These are phyloP conservation scores for Dillenia suffruticosa DNA, from an alignment of 164 flowering plant genomes.

Conservation along the genomic window DNA sequence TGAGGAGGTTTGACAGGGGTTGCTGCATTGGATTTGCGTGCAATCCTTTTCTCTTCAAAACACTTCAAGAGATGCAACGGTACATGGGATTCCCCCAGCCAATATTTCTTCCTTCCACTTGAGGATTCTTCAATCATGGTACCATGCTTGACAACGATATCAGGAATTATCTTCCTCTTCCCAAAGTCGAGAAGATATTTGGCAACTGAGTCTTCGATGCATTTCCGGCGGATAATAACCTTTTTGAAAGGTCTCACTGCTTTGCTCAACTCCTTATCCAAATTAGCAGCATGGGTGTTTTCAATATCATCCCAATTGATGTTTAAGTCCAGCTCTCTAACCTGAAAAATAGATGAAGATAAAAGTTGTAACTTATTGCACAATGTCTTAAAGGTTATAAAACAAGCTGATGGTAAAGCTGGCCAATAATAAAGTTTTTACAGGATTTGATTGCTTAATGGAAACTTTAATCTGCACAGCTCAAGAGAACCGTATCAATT, in stretches of 20 bases:
- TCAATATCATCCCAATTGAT: slow-evolving; percentile 83
- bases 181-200: slow-evolving; percentile 97
- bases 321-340: slow-evolving; percentile 70
- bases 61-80: slow-evolving; percentile 81
- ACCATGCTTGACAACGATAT: slow-evolving; percentile 65
- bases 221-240: slow-evolving; percentile 66
- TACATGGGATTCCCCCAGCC: slow-evolving; percentile 77
- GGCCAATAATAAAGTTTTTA: not conserved
- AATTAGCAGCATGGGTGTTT: slow-evolving; percentile 37
- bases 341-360: slow-evolving; percentile 36
- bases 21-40: slow-evolving; percentile 38
- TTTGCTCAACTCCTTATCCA: slow-evolving; percentile 61
- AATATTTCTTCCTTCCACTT: slow-evolving; percentile 76
- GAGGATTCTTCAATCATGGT: slow-evolving; percentile 53
- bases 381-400: not conserved
- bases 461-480: too few species aligned
- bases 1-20: slow-evolving; percentile 20
- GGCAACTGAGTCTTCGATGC: slow-evolving; percentile 39
- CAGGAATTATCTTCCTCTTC: slow-evolving; percentile 80
- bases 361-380: not conserved
- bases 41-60: slow-evolving; percentile 76
- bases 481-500: too few species aligned
- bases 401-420: not conserved
- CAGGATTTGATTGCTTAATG: not conserved
- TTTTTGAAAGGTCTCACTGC: slow-evolving; percentile 68